phyloP scores from a whole-genome alignment of 768 basidiomycete species.

The Auricularia sp. region DNA sequence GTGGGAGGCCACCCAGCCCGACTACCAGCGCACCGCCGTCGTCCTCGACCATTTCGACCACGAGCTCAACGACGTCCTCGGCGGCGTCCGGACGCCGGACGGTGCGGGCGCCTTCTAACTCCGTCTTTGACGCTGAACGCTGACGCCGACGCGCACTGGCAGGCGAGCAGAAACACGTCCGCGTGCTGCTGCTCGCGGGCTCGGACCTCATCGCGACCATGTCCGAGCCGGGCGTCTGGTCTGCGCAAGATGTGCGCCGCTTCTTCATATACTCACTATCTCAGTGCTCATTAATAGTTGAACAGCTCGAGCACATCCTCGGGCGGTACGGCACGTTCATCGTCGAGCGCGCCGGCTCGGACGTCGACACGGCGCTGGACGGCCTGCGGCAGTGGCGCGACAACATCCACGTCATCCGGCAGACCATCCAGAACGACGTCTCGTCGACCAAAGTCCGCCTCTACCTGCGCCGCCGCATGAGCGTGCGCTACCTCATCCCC shows the following conservation, averaged over 20 bases:
- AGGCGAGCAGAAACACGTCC: slow-evolving; percentile 64
- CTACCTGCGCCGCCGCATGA: slow-evolving; percentile 69
- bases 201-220: slow-evolving; percentile 96
- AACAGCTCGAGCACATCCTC: slow-evolving; percentile 90
- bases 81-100: slow-evolving; percentile 58
- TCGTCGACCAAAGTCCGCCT: slow-evolving; percentile 85
- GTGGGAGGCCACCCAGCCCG: slow-evolving; percentile 89
- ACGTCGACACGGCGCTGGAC: slow-evolving; percentile 75
- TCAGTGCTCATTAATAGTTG: slow-evolving; percentile 9
- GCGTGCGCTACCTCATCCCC: slow-evolving; percentile 84
- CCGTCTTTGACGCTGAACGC: not conserved
- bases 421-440: slow-evolving; percentile 94
- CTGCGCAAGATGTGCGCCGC: slow-evolving; percentile 72
- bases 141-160: not conserved
- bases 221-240: slow-evolving; percentile 98
- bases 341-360: slow-evolving; percentile 89
- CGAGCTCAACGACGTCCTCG: slow-evolving; percentile 78
- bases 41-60: slow-evolving; percentile 96
- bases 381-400: slow-evolving; percentile 63
- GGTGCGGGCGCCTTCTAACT: slow-evolving; percentile 23
- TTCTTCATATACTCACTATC: not conserved
- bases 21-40: slow-evolving; percentile 90
- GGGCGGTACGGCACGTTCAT: slow-evolving; percentile 92
- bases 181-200: slow-evolving; percentile 93
- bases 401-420: slow-evolving; percentile 86